A percentile compares a stretch with the other conserved stretches of the same genome.
Conservation (phyloP, 768 basidiomycete genomes). For the Hortiboletus campestris region DNA sequence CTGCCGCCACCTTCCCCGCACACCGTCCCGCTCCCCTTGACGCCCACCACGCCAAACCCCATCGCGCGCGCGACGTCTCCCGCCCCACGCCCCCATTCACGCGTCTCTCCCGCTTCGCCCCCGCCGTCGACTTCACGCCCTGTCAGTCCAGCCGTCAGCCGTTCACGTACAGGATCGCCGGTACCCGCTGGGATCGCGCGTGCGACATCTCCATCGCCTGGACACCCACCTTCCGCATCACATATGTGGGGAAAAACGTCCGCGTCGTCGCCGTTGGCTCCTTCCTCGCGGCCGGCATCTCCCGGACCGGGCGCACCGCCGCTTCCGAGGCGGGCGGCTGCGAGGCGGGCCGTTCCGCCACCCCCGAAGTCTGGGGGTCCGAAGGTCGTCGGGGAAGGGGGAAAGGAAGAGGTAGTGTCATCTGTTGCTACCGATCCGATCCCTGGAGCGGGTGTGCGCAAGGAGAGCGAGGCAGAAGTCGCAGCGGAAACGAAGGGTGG, state of each 20-base stretch:
- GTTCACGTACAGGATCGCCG: slow-evolving; percentile 28
- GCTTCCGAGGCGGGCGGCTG: slow-evolving; percentile 63
- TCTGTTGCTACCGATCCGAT: neutral
- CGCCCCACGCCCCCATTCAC: slow-evolving; percentile 35
- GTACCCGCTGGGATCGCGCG: slow-evolving; percentile 4
- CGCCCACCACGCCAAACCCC: slow-evolving; percentile 28
- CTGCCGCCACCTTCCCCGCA: slow-evolving; percentile 19
- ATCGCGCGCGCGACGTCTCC: slow-evolving; percentile 20
- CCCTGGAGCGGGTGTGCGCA: neutral
- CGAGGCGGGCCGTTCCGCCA: slow-evolving; percentile 38
- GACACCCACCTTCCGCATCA: neutral
- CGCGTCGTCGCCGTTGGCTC: slow-evolving; percentile 28
- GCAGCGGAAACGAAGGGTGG: slow-evolving; percentile 1
- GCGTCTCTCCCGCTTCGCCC: slow-evolving; percentile 21
- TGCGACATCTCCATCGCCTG: slow-evolving; percentile 12
- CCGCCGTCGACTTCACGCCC: slow-evolving; percentile 34
- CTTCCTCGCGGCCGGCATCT: slow-evolving; percentile 36
- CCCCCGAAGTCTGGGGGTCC: slow-evolving; percentile 9
- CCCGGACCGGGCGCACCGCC: slow-evolving; percentile 48
- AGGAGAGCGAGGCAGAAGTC: neutral
- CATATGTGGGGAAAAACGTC: slow-evolving; percentile 18
- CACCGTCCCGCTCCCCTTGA: slow-evolving; percentile 22
- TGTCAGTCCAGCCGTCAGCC: slow-evolving; percentile 20
- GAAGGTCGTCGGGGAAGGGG: neutral
- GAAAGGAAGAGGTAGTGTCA: slow-evolving; percentile 3